Percentiles rank a stretch among this genome's conserved stretches.
Conservation (phyloP, 192 early-diverging fungal species). For the Dimargaris verticillata region DNA sequence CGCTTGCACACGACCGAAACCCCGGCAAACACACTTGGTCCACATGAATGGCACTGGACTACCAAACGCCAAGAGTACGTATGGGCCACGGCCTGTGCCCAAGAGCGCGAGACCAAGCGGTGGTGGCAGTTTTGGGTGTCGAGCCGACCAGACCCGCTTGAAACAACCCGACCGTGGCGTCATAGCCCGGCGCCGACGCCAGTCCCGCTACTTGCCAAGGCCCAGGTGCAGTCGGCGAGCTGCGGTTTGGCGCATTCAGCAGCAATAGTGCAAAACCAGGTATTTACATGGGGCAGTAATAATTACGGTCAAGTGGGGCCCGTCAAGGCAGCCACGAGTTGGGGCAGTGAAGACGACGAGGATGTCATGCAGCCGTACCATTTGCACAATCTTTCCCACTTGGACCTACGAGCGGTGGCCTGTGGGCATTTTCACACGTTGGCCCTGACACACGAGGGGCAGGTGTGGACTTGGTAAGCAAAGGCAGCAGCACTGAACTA, state of each 20-base stretch:
- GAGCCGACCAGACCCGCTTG: not conserved
- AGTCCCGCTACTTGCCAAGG: not conserved
- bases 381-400: not conserved
- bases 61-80: no score
- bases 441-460: constrained; percentile 2
- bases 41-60: no score
- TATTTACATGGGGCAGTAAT: constrained; percentile 6
- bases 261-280: not conserved
- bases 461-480: constrained; percentile 7
- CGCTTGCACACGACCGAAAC: not conserved
- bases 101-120: not conserved
- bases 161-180: not conserved
- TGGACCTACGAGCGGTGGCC: not conserved
- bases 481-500: no score
- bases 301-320: constrained; percentile 9
- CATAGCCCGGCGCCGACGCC: not conserved
- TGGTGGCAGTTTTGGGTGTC: constrained; percentile 1
- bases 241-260: constrained; percentile 1
- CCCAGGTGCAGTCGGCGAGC: not conserved
- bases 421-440: constrained; percentile 5
- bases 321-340: constrained; percentile 9
- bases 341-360: constrained; percentile 11
- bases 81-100: no score
- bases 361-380: constrained; percentile 7
- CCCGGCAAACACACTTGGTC: no score